Conservation (phyloP, 2,329 filamentous ascomycete species). For the Fusarium multiceps region DNA sequence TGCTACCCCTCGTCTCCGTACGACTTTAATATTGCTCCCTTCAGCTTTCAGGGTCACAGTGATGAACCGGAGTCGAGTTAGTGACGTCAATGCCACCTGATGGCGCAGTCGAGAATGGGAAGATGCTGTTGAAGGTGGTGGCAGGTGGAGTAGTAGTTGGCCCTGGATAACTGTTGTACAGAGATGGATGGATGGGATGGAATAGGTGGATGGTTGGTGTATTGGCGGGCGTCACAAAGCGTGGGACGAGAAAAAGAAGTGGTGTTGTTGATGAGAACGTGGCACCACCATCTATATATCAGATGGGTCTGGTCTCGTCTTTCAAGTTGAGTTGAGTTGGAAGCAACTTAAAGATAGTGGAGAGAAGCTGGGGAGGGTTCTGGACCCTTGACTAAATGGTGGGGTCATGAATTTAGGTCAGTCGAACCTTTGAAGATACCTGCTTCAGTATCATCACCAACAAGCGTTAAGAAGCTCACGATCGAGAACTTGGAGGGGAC, state of each 20-base stretch:
- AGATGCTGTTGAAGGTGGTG: conserved; percentile 20
- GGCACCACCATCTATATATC: conserved; percentile 34
- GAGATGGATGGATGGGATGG: conserved; percentile 28
- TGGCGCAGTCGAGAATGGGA: conserved; percentile 27
- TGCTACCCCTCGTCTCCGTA: conserved; percentile 26
- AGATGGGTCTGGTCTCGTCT: not conserved
- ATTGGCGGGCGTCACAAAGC: conserved; percentile 27
- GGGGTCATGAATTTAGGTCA: conserved; percentile 15
- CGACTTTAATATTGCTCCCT: conserved; percentile 16
- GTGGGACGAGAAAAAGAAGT: conserved; percentile 27
- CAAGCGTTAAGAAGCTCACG: conserved; percentile 3
- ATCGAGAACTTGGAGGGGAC: conserved; percentile 21
- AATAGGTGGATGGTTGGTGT: conserved; percentile 21
- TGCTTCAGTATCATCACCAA: not conserved
- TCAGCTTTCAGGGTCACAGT: conserved; percentile 22
- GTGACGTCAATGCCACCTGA: conserved; percentile 49
- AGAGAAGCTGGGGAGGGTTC: conserved; percentile 25
- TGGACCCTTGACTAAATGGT: conserved; percentile 31
- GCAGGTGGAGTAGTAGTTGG: conserved; percentile 18
- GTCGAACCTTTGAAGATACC: not conserved
- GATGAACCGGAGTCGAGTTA: conserved; percentile 17
- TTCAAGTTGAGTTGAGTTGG: not conserved
- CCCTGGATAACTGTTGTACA: conserved; percentile 13
- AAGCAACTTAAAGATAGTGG: conserved; percentile 7
- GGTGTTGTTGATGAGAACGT: conserved; percentile 38